Conservation (phyloP, 257 asterid genomes). For the Cinchona pubescens region DNA sequence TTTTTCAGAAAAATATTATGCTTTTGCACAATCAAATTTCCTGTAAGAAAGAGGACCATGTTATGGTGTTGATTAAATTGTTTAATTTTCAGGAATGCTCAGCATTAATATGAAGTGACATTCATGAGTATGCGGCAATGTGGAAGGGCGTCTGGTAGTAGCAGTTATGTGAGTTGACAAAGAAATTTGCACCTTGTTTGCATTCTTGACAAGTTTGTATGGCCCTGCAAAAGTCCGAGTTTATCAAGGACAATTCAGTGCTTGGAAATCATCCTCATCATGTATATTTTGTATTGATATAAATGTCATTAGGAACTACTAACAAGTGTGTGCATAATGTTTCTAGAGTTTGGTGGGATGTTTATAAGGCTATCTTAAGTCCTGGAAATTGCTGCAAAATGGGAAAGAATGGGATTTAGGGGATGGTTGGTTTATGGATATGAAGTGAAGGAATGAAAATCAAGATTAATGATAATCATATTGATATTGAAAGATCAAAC, state of each 20-base stretch:
- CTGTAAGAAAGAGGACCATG: background rate
- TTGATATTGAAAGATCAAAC: no score
- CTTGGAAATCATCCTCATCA: background rate
- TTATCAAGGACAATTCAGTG: background rate
- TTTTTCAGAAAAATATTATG: no score
- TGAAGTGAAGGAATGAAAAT: no score
- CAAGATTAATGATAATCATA: no score
- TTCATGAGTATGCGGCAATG: background rate
- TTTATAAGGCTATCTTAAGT: background rate
- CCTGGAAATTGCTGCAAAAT: background rate
- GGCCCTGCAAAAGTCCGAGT: no score
- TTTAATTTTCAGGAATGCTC: conserved; percentile 6
- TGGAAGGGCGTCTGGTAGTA: background rate
- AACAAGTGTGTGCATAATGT: background rate
- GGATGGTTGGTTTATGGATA: no score
- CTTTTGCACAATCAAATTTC: background rate
- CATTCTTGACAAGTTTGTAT: no score
- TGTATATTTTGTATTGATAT: background rate
- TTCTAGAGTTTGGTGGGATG: background rate
- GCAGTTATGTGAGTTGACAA: no score
- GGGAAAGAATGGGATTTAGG: background rate
- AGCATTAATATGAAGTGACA: background rate
- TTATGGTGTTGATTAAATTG: background rate
- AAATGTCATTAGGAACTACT: background rate
- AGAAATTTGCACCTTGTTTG: no score